Percentiles rank a stretch among this genome's conserved stretches.
Evolutionary conservation across 495 filamentous ascomycete genomes (phyloP).

Genomic region (Aspergillus coremiiformis): DNA sequence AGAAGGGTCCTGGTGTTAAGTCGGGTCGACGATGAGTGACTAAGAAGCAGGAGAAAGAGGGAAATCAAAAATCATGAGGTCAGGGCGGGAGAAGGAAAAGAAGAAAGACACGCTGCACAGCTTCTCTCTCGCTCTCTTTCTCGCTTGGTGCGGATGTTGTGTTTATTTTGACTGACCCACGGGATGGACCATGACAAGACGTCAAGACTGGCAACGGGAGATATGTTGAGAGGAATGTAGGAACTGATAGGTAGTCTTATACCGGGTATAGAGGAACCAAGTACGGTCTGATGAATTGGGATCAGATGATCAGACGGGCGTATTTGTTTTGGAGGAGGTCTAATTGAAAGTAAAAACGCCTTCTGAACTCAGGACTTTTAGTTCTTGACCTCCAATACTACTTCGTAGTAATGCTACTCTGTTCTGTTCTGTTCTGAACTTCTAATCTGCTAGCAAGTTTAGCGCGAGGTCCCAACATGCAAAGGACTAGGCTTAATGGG

Average conservation of each 20-base stretch:
- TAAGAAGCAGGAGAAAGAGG: conserved; percentile 8
- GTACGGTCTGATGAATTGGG: background rate
- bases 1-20: no score
- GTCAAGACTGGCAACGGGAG: conserved; percentile 4
- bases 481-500: background rate
- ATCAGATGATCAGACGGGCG: background rate
- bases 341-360: no score
- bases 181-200: conserved; percentile 15
- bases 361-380: no score
- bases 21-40: no score
- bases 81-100: conserved; percentile 18
- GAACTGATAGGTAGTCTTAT: background rate
- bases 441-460: background rate
- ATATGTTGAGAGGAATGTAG: background rate
- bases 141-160: conserved; percentile 21
- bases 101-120: background rate
- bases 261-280: background rate
- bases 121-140: conserved; percentile 6
- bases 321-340: background rate
- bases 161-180: conserved; percentile 40
- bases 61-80: conserved; percentile 19
- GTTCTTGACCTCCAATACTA: background rate
- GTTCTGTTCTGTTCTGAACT: no score
- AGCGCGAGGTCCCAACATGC: background rate
- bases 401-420: no score